Evolutionary conservation across 78 protist species (phyloP), one percentile per base, ranked within the genome.

Genomic region (Trichosphaerium sp.): DNA sequence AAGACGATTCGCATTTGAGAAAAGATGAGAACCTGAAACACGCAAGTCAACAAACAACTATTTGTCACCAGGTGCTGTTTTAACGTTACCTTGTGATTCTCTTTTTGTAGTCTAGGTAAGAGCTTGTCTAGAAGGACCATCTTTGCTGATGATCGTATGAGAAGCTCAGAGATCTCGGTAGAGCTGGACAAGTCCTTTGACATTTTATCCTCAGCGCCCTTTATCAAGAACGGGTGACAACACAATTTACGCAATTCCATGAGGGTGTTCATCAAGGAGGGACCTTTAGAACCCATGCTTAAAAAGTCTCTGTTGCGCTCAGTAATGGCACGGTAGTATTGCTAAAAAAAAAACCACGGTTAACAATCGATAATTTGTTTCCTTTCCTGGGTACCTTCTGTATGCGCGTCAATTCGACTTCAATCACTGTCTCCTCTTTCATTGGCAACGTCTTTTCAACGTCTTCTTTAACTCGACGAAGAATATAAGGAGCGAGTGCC

Each of bases 391-490:
- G n/a, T n/a, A 83, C 88, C 56, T 70, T 56, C 64, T 93, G 97
- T 26, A 34, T 49, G 1, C 65, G 15, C 2, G 90, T 74, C 61
- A 92, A 39, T 44, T 88, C 96, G 31, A 93, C 93, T 18, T 72
- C 75, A 35, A 82, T 63, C 18, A 82, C 78, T 11, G 79, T 80
- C 66, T 90, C 95, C 31, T 71, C 76, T 54, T 88, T 90, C 26
- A 71, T 74, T 34, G 87, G 89, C 15, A 90, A 71, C 7, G 48
- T 25, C 18, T 84, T 75, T 29, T 88, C 92, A 10, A 94, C 98
- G 40, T 94, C 94, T 47, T 62, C 74, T 61, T 94, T 94, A 65
- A 74, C 39, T 18, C 98, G 80, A n/a, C 95, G 79, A 55, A 94
- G 65, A 41, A 95, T 12, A 71, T 67, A 77, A 2, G 97, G 96